A percentile compares a stretch with the other conserved stretches of the same genome.
These are phyloP conservation scores for Lanmaoa rubissima DNA, from an alignment of 768 basidiomycete genomes.

Conservation along the genomic window DNA sequence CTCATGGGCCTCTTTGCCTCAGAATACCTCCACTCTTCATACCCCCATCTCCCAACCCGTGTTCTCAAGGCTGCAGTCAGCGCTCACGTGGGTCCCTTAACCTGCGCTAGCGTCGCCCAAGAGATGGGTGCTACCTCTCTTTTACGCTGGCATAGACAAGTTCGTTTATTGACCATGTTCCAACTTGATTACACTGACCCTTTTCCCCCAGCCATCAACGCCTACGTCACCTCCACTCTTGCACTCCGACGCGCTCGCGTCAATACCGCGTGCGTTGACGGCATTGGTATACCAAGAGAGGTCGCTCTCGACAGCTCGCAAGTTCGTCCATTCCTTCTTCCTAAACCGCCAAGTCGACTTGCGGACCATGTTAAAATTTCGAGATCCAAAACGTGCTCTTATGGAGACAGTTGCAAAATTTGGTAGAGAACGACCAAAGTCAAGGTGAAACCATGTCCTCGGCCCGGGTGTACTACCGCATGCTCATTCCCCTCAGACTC, in stretches of 20 bases:
- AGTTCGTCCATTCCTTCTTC: slow-evolving; percentile 89
- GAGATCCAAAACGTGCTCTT: slow-evolving; percentile 77
- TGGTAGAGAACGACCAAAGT: slow-evolving; percentile 61
- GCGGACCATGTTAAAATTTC: slow-evolving; percentile 73
- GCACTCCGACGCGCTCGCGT: slow-evolving; percentile 86
- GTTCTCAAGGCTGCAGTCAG: slow-evolving; percentile 90
- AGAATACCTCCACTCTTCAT: slow-evolving; percentile 76
- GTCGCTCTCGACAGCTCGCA: slow-evolving; percentile 81
- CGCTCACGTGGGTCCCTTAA: slow-evolving; percentile 84
- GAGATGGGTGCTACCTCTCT: slow-evolving; percentile 80
- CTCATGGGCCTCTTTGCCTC: slow-evolving; percentile 87
- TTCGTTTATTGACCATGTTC: slow-evolving; percentile 31
- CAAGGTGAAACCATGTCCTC: slow-evolving; percentile 46
- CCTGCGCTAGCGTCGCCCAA: slow-evolving; percentile 80
- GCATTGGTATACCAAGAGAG: slow-evolving; percentile 87
- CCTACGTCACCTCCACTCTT: slow-evolving; percentile 50
- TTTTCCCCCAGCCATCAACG: slow-evolving; percentile 44
- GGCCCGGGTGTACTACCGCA: background rate
- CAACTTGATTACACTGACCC: background rate
- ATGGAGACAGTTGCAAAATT: slow-evolving; percentile 70
- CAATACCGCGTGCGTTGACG: slow-evolving; percentile 81
- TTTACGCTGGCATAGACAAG: slow-evolving; percentile 78
- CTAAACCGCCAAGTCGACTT: slow-evolving; percentile 83
- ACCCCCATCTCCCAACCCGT: slow-evolving; percentile 88
- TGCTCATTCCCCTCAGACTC: slow-evolving; percentile 46